phyloP scores from a whole-genome alignment of 441 rosid species.

The California macrophylla region DNA sequence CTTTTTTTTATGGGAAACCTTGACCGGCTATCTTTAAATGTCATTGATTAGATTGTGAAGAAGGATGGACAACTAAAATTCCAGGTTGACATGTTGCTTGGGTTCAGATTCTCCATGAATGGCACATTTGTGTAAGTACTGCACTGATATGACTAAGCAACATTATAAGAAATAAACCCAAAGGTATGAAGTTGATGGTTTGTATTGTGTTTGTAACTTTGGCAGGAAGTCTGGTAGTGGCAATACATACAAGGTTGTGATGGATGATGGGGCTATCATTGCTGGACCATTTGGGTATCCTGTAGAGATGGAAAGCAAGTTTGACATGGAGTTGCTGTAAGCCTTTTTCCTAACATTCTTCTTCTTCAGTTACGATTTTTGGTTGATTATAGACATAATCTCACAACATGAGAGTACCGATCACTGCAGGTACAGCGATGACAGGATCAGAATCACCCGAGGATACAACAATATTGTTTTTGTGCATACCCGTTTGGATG shows the following conservation, averaged over 20 bases:
- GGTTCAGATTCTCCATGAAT: slow-evolving; percentile 73
- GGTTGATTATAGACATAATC: neutral
- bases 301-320: slow-evolving; percentile 49
- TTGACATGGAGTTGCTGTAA: slow-evolving; percentile 56
- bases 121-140: slow-evolving; percentile 55
- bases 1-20: neutral
- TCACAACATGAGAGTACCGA: neutral
- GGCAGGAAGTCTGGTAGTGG: slow-evolving; percentile 46
- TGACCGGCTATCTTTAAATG: neutral
- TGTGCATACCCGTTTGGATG: slow-evolving; percentile 45
- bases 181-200: neutral
- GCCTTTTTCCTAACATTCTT: slow-evolving; percentile 16
- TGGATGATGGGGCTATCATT: slow-evolving; percentile 81
- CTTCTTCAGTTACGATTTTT: neutral
- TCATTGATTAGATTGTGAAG: slow-evolving; percentile 42
- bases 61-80: slow-evolving; percentile 55
- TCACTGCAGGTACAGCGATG: slow-evolving; percentile 54
- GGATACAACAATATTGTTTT: slow-evolving; percentile 59
- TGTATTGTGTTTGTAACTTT: neutral
- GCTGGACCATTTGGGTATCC: slow-evolving; percentile 69
- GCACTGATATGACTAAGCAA: neutral
- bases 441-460: slow-evolving; percentile 59
- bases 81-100: slow-evolving; percentile 52
- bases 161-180: neutral
- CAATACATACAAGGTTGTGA: slow-evolving; percentile 37